A percentile compares a stretch with the other conserved stretches of the same genome.
Evolutionary conservation across 1,139 yeast genomes (phyloP).

Genomic region (Candida tunisiensis): DNA sequence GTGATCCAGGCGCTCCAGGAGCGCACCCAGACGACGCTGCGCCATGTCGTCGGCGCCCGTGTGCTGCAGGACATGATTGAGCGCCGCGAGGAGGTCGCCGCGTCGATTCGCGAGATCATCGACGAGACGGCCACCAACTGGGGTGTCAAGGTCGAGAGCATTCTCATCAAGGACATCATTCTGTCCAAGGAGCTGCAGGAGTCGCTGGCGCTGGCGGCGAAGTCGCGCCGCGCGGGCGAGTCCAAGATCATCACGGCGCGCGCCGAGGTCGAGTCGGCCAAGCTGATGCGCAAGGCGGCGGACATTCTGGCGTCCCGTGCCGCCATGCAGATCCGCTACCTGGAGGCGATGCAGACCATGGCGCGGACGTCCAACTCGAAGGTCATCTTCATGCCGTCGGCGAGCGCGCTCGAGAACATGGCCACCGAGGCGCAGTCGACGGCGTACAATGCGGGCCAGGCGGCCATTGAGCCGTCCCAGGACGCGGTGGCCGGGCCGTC

Average conservation of each 20-base stretch:
- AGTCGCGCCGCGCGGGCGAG: conserved; percentile 64
- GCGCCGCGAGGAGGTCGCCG: conserved; percentile 59
- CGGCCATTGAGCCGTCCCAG: too few species aligned
- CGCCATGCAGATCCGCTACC: conserved; percentile 66
- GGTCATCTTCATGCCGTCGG: conserved; percentile 59
- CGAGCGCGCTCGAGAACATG: conserved; percentile 22
- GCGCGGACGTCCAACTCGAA: conserved; percentile 44
- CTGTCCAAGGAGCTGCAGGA: conserved; percentile 41
- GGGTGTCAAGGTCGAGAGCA: conserved; percentile 60
- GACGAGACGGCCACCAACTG: conserved; percentile 48
- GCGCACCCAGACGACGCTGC: conserved; percentile 57
- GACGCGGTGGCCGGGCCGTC: too few species aligned
- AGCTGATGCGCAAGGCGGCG: conserved; percentile 65
- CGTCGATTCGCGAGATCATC: conserved; percentile 43
- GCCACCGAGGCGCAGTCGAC: conserved; percentile 8
- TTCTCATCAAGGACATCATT: conserved; percentile 50
- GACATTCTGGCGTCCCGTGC: conserved; percentile 61
- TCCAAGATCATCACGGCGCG: conserved; percentile 60
- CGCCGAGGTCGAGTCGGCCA: conserved; percentile 65
- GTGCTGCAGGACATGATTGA: conserved; percentile 59
- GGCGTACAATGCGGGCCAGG: too few species aligned
- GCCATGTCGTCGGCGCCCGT: conserved; percentile 59
- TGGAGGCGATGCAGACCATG: conserved; percentile 70
- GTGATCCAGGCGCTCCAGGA: conserved; percentile 46
- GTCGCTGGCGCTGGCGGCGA: conserved; percentile 59